Conservation (phyloP, 75 land plant genomes). For the Pinus taeda region DNA sequence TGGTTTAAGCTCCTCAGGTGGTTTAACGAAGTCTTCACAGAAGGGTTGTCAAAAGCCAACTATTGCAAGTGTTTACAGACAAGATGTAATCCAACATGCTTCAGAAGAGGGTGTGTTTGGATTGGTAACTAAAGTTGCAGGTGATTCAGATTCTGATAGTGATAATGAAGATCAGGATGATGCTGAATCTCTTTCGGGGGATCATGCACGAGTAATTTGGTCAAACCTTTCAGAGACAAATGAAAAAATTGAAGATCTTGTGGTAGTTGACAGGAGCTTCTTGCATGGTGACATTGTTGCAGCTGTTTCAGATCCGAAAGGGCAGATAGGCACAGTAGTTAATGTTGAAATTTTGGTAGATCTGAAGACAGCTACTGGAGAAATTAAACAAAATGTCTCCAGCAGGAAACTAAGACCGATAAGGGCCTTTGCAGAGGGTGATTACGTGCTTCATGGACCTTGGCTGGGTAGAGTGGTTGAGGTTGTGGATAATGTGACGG, state of each 20-base stretch:
- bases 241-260: constrained; percentile 44
- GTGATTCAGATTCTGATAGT: constrained; percentile 71
- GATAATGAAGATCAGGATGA: constrained; percentile 46
- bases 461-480: constrained; percentile 99
- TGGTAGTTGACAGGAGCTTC: constrained; percentile 76
- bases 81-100: constrained; percentile 68
- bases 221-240: constrained; percentile 57
- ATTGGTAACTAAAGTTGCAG: constrained; percentile 80
- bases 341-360: constrained; percentile 74
- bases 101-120: constrained; percentile 49
- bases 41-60: not conserved
- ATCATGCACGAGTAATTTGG: constrained; percentile 72
- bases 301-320: constrained; percentile 66
- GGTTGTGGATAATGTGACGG: constrained; percentile 88
- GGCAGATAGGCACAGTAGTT: constrained; percentile 77
- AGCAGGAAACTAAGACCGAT: constrained; percentile 62
- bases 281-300: constrained; percentile 93
- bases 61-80: constrained; percentile 41
- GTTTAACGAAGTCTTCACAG: not conserved
- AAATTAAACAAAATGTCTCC: constrained; percentile 49
- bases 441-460: constrained; percentile 78
- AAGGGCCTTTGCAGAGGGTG: constrained; percentile 69
- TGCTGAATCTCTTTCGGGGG: constrained; percentile 28
- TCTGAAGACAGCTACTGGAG: constrained; percentile 50
- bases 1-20: not conserved